phyloP scores from a whole-genome alignment of 1,284 basidiomycete genomes.

The Microbotryum violaceum region DNA sequence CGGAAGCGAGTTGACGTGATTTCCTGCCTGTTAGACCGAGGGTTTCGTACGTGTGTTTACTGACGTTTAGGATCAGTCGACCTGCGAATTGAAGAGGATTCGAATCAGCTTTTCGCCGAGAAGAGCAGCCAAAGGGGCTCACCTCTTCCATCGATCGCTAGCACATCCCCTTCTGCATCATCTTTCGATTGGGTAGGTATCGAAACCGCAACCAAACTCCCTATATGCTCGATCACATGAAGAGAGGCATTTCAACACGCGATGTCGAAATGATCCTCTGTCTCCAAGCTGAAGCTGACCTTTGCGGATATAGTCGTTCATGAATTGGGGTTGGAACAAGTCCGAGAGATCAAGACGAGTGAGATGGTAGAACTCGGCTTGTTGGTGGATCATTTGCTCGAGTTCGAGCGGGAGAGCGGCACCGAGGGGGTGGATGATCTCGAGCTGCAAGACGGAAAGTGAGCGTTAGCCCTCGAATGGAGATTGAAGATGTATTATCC shows the following conservation, averaged over 20 bases:
- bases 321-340: constrained; percentile 17
- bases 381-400: neutral
- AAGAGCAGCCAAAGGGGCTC: neutral
- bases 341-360: constrained; percentile 17
- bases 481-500: no score
- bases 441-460: constrained; percentile 6
- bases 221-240: neutral
- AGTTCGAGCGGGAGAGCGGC: neutral
- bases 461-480: neutral
- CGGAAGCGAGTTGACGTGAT: constrained; percentile 1
- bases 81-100: neutral
- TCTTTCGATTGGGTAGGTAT: neutral
- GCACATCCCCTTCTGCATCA: constrained; percentile 14
- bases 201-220: constrained; percentile 19
- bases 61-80: constrained; percentile 20
- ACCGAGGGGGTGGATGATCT: constrained; percentile 7
- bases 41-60: constrained; percentile 25
- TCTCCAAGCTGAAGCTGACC: constrained; percentile 5
- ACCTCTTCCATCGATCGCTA: constrained; percentile 27
- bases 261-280: no score
- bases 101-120: no score
- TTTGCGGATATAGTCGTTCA: constrained; percentile 14
- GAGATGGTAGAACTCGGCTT: neutral
- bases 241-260: neutral
- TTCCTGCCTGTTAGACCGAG: constrained; percentile 22